Conservation (phyloP, 495 filamentous ascomycete species). For the Tuber microsphaerosporum region DNA sequence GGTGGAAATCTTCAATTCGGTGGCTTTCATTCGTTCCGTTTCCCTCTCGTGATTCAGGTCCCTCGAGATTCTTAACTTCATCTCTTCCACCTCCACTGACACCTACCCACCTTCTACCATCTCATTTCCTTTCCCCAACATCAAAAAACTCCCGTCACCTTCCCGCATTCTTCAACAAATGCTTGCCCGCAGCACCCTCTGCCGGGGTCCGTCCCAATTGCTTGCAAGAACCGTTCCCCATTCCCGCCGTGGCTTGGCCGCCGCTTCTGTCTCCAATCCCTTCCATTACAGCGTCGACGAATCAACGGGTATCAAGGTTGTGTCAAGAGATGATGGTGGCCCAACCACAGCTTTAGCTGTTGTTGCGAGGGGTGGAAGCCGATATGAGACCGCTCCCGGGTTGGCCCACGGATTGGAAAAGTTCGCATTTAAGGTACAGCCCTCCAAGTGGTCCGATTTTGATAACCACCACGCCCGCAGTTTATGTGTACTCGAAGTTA, state of each 20-base stretch:
- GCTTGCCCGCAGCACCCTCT: slow-evolving; percentile 41
- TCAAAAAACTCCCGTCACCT: slow-evolving; percentile 27
- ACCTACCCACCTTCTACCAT: slow-evolving; percentile 10
- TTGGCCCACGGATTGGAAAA: slow-evolving; percentile 81
- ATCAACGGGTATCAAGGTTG: slow-evolving; percentile 79
- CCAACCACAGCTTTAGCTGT: slow-evolving; percentile 84
- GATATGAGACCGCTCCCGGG: slow-evolving; percentile 83
- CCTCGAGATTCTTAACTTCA: slow-evolving; percentile 7
- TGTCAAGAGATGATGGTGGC: slow-evolving; percentile 75
- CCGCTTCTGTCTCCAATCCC: slow-evolving; percentile 61
- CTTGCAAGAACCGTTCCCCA: slow-evolving; percentile 48
- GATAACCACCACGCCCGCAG: background rate
- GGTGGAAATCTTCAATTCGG: slow-evolving; percentile 19
- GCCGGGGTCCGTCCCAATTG: slow-evolving; percentile 47
- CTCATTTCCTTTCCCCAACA: slow-evolving; percentile 11
- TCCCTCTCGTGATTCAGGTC: slow-evolving; percentile 4
- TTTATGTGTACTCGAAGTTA: background rate
- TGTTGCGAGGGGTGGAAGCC: slow-evolving; percentile 84
- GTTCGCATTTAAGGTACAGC: slow-evolving; percentile 88
- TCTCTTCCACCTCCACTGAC: slow-evolving; percentile 7
- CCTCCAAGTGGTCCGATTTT: background rate
- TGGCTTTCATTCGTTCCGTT: slow-evolving; percentile 20
- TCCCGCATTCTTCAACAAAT: slow-evolving; percentile 45
- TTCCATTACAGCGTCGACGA: slow-evolving; percentile 84
- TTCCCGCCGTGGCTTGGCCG: slow-evolving; percentile 68